Evolutionary conservation across 2,329 filamentous ascomycete genomes (phyloP).

Genomic region (Paraconiothyrium sp.): DNA sequence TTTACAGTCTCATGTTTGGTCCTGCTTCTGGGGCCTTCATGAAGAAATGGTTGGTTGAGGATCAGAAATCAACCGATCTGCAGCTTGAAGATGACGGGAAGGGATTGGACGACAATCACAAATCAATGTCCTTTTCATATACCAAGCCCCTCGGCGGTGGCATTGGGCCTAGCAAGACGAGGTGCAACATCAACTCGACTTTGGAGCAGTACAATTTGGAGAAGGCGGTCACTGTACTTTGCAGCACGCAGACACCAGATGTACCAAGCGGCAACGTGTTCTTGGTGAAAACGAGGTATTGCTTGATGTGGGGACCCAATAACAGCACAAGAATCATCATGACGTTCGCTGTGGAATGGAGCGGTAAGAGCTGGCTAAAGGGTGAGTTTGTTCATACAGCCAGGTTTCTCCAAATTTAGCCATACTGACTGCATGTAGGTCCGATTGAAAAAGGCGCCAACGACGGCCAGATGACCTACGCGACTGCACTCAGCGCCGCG

Average conservation of each 20-base stretch:
- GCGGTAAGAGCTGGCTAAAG: slow-evolving; percentile 97
- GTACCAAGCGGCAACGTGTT: slow-evolving; percentile 95
- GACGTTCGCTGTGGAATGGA: slow-evolving; percentile 94
- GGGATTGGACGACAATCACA: slow-evolving; percentile 78
- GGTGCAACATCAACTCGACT: slow-evolving; percentile 86
- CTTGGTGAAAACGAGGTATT: slow-evolving; percentile 91
- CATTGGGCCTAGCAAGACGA: slow-evolving; percentile 93
- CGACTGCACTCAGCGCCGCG: slow-evolving; percentile 78
- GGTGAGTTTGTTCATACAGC: slow-evolving; percentile 63
- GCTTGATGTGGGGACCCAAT: slow-evolving; percentile 88
- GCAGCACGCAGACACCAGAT: slow-evolving; percentile 89
- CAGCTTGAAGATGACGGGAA: slow-evolving; percentile 84
- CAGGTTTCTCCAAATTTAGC: slow-evolving; percentile 3
- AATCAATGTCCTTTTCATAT: slow-evolving; percentile 79
- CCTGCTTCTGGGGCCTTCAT: slow-evolving; percentile 82
- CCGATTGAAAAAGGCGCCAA: slow-evolving; percentile 96
- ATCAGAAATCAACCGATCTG: slow-evolving; percentile 90
- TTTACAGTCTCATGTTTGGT: slow-evolving; percentile 90
- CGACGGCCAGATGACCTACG: slow-evolving; percentile 86
- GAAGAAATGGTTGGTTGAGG: slow-evolving; percentile 82
- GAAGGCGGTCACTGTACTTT: slow-evolving; percentile 82
- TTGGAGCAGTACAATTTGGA: slow-evolving; percentile 89
- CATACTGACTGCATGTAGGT: slow-evolving; percentile 60
- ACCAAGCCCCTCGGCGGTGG: slow-evolving; percentile 87
- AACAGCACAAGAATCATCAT: slow-evolving; percentile 86